Base-by-base conservation (phyloP, 2,329 filamentous ascomycete species). In the Ophiostoma sp. region DNA sequence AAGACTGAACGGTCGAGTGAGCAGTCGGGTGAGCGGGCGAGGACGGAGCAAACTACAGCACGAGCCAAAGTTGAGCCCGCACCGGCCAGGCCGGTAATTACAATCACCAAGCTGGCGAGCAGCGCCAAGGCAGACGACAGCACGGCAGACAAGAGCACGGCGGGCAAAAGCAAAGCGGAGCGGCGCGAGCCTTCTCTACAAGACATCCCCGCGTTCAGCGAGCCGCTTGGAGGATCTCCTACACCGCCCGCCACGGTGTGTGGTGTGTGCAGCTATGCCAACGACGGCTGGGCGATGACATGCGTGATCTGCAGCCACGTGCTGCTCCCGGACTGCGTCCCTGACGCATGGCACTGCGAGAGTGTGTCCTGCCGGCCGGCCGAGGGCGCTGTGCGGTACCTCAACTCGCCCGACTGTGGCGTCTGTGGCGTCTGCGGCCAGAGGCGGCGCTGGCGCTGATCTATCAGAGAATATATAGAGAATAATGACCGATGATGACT, bases 291-390 rank as follows among this genome's bases (percentile, higher is more conserved):
- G 10, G 80, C 85, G 8, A 78, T 87, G 1, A 90, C 86, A 4
- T 95, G 92, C 77, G 79, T 79, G 8, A 84, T 89, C 69, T 95
- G 92, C 77, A 85, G 88, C 33, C 87, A 94, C 73, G 90, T 94
- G 1, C 79, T 94, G 1, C 82, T 86, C 64, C 79, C 82, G 0
- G 76, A 79, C 0, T 83, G 83, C 67, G 82, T 89, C 64, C 79
- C 83, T 0, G 79, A 81, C 23, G 79, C 85, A n/a, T 94, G 92
- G 91, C 79, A 79, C 67, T 94, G 91, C 76, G 77, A 76, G 62
- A 86, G 83, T 73, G 76, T 77, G 3, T 73, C 79, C 2, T 94
- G 91, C 76, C 79, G 79, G 72, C 82, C 79, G 15, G 85, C 83
- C 65, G 79, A 79, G 71, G 82, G 79, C 20, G 35, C 39, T 27